Evolutionary conservation across 306 rosid species (phyloP).

Genomic region (Begonia masoniana): DNA sequence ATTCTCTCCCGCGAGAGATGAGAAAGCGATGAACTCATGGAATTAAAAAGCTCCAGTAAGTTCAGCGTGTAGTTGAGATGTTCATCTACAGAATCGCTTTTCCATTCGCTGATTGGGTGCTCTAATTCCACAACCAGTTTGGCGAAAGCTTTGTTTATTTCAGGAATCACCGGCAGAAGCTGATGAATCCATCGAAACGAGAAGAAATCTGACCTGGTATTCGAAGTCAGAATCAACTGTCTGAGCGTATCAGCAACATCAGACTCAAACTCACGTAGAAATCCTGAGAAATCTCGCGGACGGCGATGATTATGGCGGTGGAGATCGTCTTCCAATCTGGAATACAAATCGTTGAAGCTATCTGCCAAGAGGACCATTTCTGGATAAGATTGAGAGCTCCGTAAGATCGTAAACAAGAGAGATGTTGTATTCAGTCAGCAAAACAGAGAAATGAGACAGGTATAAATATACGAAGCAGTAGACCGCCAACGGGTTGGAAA

Average conservation of each 20-base stretch:
- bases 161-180: conserved; percentile 29
- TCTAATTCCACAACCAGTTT: conserved; percentile 48
- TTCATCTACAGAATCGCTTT: conserved; percentile 27
- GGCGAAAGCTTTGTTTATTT: conserved; percentile 40
- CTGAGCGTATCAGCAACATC: conserved; percentile 21
- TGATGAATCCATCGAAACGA: conserved; percentile 40
- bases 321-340: conserved; percentile 41
- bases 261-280: conserved; percentile 30
- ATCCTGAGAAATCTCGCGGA: conserved; percentile 12
- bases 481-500: no score
- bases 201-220: conserved; percentile 13
- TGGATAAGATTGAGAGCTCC: no score
- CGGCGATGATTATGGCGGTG: conserved; percentile 15
- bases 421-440: no score
- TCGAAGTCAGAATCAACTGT: conserved; percentile 16
- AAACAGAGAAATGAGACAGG: no score
- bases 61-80: conserved; percentile 38
- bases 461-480: no score
- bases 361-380: background rate
- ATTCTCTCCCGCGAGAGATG: no score
- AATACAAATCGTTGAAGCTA: background rate
- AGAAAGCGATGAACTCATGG: conserved; percentile 34
- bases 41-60: conserved; percentile 48
- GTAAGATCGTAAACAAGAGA: no score
- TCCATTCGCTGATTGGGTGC: conserved; percentile 48